phyloP scores from a whole-genome alignment of 768 basidiomycete species.

The Auricularia heimuer region DNA sequence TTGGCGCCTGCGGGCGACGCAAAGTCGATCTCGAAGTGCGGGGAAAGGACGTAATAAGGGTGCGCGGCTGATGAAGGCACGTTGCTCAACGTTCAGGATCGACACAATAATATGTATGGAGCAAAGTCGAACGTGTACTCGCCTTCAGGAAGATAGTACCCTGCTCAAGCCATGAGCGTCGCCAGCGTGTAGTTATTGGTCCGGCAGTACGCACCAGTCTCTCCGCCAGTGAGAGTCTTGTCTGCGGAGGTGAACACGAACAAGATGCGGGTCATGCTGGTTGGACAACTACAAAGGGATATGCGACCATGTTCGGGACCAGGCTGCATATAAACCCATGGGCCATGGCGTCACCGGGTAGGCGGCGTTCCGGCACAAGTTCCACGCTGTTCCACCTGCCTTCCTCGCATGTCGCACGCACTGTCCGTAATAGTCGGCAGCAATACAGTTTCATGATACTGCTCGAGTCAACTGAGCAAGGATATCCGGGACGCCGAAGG shows the following conservation, averaged over 20 bases:
- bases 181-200: neutral
- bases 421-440: too few species aligned
- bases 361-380: too few species aligned
- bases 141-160: neutral
- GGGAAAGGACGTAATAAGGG: constrained; percentile 49
- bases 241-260: constrained; percentile 65
- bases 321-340: too few species aligned
- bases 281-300: too few species aligned
- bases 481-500: too few species aligned
- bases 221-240: constrained; percentile 39
- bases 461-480: too few species aligned
- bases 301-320: too few species aligned
- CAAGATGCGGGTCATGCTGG: constrained; percentile 29
- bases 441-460: too few species aligned
- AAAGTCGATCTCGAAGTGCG: constrained; percentile 45
- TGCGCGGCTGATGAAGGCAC: constrained; percentile 38
- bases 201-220: constrained; percentile 26
- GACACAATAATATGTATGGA: too few species aligned
- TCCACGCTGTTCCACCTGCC: too few species aligned
- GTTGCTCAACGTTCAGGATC: neutral
- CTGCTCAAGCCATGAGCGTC: neutral
- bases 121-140: neutral
- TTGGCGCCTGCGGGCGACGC: constrained; percentile 55
- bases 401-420: too few species aligned
- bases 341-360: too few species aligned